Evolutionary conservation across 1,284 basidiomycete species (phyloP), one percentile per base, ranked within the genome.

Genomic region (Ceratobasidium sp.): DNA sequence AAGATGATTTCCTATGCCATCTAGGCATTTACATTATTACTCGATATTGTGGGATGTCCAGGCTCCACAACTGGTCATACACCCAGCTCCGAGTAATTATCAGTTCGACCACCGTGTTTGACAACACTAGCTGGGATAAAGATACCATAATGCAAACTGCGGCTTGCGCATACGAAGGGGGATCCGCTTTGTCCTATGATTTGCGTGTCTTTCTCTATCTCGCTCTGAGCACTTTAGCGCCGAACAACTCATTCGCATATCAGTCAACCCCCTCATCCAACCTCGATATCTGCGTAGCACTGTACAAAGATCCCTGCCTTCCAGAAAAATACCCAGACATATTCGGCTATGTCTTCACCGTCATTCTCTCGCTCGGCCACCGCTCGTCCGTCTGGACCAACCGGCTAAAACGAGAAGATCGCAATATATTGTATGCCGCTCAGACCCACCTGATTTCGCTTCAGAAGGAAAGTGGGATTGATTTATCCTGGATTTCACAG

Each of bases 301-400:
- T 58, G 35, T 58, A 35, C n/a, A 58, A 35, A n/a, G 55, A 58
- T 38, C 2, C 2, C 7, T 2, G 16, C 23, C 32, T 58, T 16
- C 4, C 14, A 2, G 9, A 13, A 7, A 35, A 35, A n/a, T n/a
- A 7, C 55, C 55, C 23, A 28, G 55, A n/a, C 16, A 28, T 58
- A 3, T 58, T 58, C 38, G 55, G 55, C 13, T 58, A 35, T 38
- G 23, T 58, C 23, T 58, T 58, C n/a, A 6, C 55, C 3, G 3
- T 18, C 38, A 41, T 58, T 38, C 55, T 58, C 26, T 58, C 55
- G 8, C 26, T 58, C 16, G 55, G 55, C 18, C 55, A 58, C 32
- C 28, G 38, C 14, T 58, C 55, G 18, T 30, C 55, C 9, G 32
- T 38, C 13, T 58, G 55, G 55, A 41, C 28, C 9, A 35, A 58